Conservation (phyloP, 306 rosid species). For the Phaseolus lunatus region DNA sequence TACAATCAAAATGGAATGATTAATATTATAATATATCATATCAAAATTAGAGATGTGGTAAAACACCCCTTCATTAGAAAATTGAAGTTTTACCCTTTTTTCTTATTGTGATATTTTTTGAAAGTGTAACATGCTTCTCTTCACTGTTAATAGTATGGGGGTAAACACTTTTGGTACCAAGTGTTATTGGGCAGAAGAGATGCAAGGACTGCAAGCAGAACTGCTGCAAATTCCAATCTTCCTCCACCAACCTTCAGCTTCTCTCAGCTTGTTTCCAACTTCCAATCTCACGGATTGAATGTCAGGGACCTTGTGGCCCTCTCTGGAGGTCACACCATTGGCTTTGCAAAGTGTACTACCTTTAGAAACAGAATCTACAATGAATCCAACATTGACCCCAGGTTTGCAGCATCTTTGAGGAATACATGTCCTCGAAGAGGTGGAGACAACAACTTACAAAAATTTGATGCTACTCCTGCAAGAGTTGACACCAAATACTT, state of each 20-base stretch:
- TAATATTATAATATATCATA: too few relatives aligned
- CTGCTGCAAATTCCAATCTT: constrained; percentile 47
- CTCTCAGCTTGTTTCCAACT: constrained; percentile 41
- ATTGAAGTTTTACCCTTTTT: too few relatives aligned
- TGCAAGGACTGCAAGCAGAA: constrained; percentile 48
- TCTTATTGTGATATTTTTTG: too few relatives aligned
- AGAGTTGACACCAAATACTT: constrained; percentile 48
- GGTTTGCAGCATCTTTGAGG: constrained; percentile 39
- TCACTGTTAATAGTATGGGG: constrained; percentile 46
- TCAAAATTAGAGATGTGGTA: too few relatives aligned
- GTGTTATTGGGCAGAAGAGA: constrained; percentile 60
- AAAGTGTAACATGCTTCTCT: neutral
- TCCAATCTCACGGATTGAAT: constrained; percentile 47
- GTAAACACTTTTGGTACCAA: constrained; percentile 37
- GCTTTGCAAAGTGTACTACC: constrained; percentile 44
- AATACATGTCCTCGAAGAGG: constrained; percentile 45
- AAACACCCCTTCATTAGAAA: too few relatives aligned
- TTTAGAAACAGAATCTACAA: constrained; percentile 48
- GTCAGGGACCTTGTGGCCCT: constrained; percentile 51
- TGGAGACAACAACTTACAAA: constrained; percentile 41
- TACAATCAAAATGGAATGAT: neutral
- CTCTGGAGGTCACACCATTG: constrained; percentile 61
- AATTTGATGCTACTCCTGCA: constrained; percentile 43
- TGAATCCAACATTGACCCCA: constrained; percentile 42
- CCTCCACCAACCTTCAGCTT: constrained; percentile 43